A percentile compares a stretch with the other conserved stretches of the same genome.
phyloP scores from a whole-genome alignment of 495 filamentous ascomycete genomes.

The Terfezia boudieri region DNA sequence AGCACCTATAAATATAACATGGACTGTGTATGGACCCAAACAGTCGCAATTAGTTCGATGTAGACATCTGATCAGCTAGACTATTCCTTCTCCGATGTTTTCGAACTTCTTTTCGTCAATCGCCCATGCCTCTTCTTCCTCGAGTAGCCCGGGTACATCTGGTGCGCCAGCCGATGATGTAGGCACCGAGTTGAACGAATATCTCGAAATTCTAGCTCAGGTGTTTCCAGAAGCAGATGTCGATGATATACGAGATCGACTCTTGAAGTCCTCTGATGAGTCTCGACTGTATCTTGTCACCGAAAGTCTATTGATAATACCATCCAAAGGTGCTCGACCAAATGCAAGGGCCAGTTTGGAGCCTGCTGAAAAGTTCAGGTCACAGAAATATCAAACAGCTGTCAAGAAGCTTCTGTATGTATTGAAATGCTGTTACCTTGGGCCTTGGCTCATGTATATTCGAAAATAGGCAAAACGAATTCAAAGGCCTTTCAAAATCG shows the following conservation, averaged over 20 bases:
- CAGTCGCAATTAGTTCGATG: too few relatives aligned
- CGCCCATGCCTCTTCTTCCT: neutral
- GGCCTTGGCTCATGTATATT: too few relatives aligned
- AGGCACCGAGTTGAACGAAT: slow-evolving; percentile 37
- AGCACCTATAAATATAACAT: too few relatives aligned
- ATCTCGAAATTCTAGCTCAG: slow-evolving; percentile 43
- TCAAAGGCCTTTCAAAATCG: slow-evolving; percentile 54
- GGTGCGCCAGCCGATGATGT: neutral
- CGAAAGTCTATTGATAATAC: slow-evolving; percentile 60
- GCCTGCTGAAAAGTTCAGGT: slow-evolving; percentile 44
- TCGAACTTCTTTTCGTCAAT: neutral
- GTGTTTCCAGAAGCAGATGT: slow-evolving; percentile 74
- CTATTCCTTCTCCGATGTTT: neutral
- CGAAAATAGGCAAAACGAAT: slow-evolving; percentile 42
- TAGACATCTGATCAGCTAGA: too few relatives aligned
- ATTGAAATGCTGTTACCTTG: neutral
- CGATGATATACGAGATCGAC: slow-evolving; percentile 83
- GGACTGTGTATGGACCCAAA: too few relatives aligned
- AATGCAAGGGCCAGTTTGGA: slow-evolving; percentile 35
- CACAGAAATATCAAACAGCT: slow-evolving; percentile 45
- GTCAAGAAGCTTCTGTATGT: slow-evolving; percentile 32
- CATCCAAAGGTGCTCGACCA: slow-evolving; percentile 51
- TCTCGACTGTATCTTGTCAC: slow-evolving; percentile 69
- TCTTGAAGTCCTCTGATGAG: slow-evolving; percentile 55
- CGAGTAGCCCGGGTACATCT: neutral